These are phyloP conservation scores for Pythium aristosporum DNA, from an alignment of 352 stramenopile species.

Conservation along the genomic window DNA sequence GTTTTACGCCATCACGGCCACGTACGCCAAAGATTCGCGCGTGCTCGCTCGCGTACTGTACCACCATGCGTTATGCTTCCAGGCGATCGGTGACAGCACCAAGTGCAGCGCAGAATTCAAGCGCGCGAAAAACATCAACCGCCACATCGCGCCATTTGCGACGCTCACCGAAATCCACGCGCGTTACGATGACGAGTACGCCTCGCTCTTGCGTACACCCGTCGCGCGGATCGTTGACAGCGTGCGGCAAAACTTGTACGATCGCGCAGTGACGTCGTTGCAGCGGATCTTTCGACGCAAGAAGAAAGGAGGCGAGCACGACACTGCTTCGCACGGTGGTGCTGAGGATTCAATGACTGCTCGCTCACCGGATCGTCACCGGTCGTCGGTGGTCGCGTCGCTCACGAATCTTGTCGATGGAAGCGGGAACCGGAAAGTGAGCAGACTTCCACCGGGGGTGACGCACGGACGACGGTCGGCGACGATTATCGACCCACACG, in stretches of 20 bases:
- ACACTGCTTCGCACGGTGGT: background rate
- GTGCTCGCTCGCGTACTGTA: conserved; percentile 54
- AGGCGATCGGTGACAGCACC: conserved; percentile 44
- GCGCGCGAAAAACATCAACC: conserved; percentile 61
- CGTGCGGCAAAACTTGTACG: conserved; percentile 60
- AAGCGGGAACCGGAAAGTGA: background rate
- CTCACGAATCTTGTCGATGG: conserved; percentile 11
- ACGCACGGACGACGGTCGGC: background rate
- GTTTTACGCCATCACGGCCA: conserved; percentile 56
- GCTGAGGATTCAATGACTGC: background rate
- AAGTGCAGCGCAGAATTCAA: conserved; percentile 68
- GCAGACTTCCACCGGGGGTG: background rate
- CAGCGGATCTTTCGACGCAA: conserved; percentile 64
- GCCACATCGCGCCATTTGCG: conserved; percentile 46
- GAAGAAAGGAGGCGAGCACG: conserved; percentile 3
- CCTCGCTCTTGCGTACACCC: conserved; percentile 42
- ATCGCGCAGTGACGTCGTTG: conserved; percentile 51
- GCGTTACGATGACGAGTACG: conserved; percentile 49
- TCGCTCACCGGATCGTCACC: background rate
- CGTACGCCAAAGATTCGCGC: conserved; percentile 65
- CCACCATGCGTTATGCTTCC: conserved; percentile 56
- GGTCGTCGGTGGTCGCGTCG: conserved; percentile 11
- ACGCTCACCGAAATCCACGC: conserved; percentile 41
- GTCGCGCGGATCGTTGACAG: conserved; percentile 52
- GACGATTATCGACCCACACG: conserved; percentile 4